A percentile compares a stretch with the other conserved stretches of the same genome.
Conservation (phyloP, 768 basidiomycete genomes). For the Kwoniella europaea region DNA sequence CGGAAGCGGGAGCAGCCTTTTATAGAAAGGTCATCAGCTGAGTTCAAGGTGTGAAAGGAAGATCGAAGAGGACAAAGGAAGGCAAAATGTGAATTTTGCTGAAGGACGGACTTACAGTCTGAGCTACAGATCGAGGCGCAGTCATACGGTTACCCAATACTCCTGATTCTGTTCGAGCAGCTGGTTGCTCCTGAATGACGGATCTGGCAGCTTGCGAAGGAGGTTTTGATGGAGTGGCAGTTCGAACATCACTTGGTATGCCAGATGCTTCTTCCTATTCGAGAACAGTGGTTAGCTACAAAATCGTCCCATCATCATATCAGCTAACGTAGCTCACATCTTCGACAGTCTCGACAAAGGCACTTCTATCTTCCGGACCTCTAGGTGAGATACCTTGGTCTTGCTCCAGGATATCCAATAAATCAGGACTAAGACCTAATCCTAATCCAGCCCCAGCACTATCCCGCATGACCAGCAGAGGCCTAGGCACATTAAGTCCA, state of each 20-base stretch:
- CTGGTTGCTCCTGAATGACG: not conserved
- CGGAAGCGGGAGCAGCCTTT: constrained; percentile 1
- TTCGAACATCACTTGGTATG: constrained; percentile 17
- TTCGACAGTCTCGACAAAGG: constrained; percentile 56
- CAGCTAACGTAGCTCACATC: constrained; percentile 40
- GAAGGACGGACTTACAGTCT: constrained; percentile 3
- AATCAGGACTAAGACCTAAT: constrained; percentile 30
- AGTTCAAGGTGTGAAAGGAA: constrained; percentile 8
- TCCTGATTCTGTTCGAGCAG: constrained; percentile 14
- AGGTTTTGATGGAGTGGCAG: constrained; percentile 8
- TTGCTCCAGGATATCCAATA: constrained; percentile 33
- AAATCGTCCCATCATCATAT: no score
- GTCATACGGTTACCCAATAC: constrained; percentile 3
- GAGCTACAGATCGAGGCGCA: constrained; percentile 13
- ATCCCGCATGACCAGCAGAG: constrained; percentile 40
- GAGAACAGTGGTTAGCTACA: not conserved
- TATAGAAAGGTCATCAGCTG: constrained; percentile 1
- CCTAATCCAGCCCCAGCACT: constrained; percentile 33
- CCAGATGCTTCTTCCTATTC: constrained; percentile 22
- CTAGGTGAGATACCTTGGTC: constrained; percentile 17
- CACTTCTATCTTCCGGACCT: constrained; percentile 42
- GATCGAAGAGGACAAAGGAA: constrained; percentile 11
- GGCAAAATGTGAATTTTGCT: not conserved
- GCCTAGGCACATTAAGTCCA: constrained; percentile 27
- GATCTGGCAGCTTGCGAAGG: constrained; percentile 4